Conservation (phyloP, 2,329 filamentous ascomycete genomes). For the Xylariaceae sp. region DNA sequence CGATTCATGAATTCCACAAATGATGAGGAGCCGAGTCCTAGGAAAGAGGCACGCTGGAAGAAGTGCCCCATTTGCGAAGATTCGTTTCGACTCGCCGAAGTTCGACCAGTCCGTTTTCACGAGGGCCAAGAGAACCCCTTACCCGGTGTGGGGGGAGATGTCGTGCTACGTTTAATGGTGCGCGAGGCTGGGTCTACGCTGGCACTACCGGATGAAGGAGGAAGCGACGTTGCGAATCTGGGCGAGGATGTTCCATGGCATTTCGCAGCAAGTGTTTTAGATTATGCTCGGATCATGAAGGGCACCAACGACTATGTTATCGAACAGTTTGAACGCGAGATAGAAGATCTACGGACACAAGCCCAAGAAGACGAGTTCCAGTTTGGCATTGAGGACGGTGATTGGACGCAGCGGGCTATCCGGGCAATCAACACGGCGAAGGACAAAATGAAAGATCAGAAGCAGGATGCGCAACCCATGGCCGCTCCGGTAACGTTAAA, state of each 20-base stretch:
- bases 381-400: constrained; percentile 85
- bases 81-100: constrained; percentile 88
- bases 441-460: constrained; percentile 68
- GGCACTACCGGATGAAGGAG: constrained; percentile 83
- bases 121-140: constrained; percentile 83
- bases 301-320: constrained; percentile 88
- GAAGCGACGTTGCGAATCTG: constrained; percentile 70
- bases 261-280: constrained; percentile 89
- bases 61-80: constrained; percentile 98
- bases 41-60: constrained; percentile 82
- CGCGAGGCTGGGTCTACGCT: constrained; percentile 81
- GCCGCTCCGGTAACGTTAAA: constrained; percentile 34
- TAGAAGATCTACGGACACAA: constrained; percentile 75
- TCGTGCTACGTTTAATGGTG: constrained; percentile 86
- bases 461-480: constrained; percentile 38
- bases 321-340: constrained; percentile 80
- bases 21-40: constrained; percentile 70
- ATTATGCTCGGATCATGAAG: constrained; percentile 96
- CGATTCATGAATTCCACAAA: constrained; percentile 90
- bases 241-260: constrained; percentile 91
- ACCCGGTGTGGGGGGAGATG: constrained; percentile 84
- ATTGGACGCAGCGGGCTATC: constrained; percentile 89
- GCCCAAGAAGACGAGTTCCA: constrained; percentile 89
- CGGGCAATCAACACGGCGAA: constrained; percentile 75
- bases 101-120: constrained; percentile 89